Conservation (phyloP, 1,284 basidiomycete genomes). For the Flammula alnicola region DNA sequence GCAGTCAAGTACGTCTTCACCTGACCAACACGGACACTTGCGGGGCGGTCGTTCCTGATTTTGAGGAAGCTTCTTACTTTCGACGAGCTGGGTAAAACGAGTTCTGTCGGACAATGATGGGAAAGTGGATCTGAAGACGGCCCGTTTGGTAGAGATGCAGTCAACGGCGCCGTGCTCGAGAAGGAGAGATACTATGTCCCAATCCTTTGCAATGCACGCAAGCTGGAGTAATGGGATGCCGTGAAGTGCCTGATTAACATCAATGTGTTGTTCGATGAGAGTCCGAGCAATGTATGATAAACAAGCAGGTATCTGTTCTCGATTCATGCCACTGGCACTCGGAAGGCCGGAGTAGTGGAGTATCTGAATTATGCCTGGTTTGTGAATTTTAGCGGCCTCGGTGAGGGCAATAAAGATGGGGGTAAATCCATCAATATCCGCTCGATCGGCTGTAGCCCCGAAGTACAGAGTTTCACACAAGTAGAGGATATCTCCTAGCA, state of each 20-base stretch:
- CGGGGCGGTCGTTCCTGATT: conserved; percentile 1
- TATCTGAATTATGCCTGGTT: too few relatives aligned
- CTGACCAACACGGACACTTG: conserved; percentile 18
- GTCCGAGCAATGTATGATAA: too few relatives aligned
- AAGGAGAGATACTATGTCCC: conserved; percentile 4
- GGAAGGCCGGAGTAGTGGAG: neutral
- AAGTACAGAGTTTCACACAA: neutral
- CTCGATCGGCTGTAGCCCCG: neutral
- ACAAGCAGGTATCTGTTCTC: too few relatives aligned
- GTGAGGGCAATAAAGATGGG: neutral
- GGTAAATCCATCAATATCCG: neutral
- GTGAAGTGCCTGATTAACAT: conserved; percentile 10
- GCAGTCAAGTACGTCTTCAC: conserved; percentile 7
- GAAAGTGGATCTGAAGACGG: too few relatives aligned
- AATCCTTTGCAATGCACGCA: conserved; percentile 10
- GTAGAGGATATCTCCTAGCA: neutral
- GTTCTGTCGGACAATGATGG: too few relatives aligned
- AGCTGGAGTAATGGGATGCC: neutral
- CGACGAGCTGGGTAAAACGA: too few relatives aligned
- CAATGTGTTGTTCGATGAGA: conserved; percentile 12
- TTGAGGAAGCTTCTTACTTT: too few relatives aligned
- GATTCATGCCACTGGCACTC: too few relatives aligned
- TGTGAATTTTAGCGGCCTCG: too few relatives aligned
- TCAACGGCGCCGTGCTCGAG: neutral
- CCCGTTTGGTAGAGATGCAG: too few relatives aligned